Percentiles rank a stretch among this genome's conserved stretches.
Evolutionary conservation across 106 monocot genomes (phyloP).

Genomic region (Posidonia australis): DNA sequence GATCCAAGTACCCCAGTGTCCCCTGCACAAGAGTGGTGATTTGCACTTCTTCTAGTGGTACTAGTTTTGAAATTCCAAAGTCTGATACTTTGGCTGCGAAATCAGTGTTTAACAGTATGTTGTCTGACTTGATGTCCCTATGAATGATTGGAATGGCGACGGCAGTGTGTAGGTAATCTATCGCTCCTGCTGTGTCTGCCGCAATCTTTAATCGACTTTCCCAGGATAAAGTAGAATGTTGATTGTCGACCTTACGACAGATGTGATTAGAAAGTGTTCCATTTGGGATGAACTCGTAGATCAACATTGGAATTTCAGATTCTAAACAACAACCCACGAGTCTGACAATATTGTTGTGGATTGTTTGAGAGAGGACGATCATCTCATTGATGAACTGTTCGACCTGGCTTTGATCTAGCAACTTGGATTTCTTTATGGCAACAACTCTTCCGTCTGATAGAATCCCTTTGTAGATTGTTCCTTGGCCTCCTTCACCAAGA

Average conservation of each 20-base stretch:
- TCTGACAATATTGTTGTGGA: slow-evolving; percentile 11
- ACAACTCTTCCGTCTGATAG: slow-evolving; percentile 7
- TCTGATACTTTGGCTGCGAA: slow-evolving; percentile 34
- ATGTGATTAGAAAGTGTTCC: slow-evolving; percentile 8
- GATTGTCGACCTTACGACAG: neutral
- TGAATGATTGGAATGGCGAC: slow-evolving; percentile 14
- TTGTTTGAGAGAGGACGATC: slow-evolving; percentile 9
- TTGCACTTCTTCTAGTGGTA: slow-evolving; percentile 6
- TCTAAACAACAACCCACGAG: slow-evolving; percentile 12
- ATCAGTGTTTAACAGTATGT: slow-evolving; percentile 29
- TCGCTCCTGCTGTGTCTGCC: slow-evolving; percentile 4
- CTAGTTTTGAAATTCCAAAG: slow-evolving; percentile 30
- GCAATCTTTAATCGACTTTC: slow-evolving; percentile 4
- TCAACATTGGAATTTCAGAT: slow-evolving; percentile 5
- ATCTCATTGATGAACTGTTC: slow-evolving; percentile 13
- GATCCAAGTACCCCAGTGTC: slow-evolving; percentile 39
- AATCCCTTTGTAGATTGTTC: slow-evolving; percentile 8
- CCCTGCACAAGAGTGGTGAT: slow-evolving; percentile 28
- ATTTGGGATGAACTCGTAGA: slow-evolving; percentile 13
- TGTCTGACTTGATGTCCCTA: slow-evolving; percentile 30
- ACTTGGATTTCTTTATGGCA: slow-evolving; percentile 11
- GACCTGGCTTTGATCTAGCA: slow-evolving; percentile 1
- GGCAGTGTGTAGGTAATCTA: slow-evolving; percentile 11
- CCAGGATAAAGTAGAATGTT: neutral
- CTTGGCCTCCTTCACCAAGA: slow-evolving; percentile 8